These are phyloP conservation scores for Fusarium chlamydosporum DNA, from an alignment of 2,329 filamentous ascomycete species.

Conservation along the genomic window DNA sequence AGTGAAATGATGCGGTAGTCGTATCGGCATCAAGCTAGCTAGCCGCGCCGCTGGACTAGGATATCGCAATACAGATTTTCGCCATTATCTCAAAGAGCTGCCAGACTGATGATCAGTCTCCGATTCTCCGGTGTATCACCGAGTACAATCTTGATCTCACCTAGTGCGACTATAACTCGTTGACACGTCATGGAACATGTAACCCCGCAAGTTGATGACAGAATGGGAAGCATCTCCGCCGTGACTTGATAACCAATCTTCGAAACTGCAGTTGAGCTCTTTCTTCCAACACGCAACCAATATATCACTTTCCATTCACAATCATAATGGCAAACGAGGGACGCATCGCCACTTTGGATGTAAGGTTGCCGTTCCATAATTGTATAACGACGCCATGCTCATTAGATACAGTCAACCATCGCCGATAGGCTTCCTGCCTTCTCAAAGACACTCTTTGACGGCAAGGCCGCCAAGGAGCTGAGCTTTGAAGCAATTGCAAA, in stretches of 20 bases:
- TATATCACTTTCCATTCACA: slow-evolving; percentile 11
- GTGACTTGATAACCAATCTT: slow-evolving; percentile 22
- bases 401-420: slow-evolving; percentile 70
- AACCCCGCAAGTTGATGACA: slow-evolving; percentile 47
- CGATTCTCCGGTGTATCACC: slow-evolving; percentile 52
- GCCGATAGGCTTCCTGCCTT: slow-evolving; percentile 78
- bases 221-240: slow-evolving; percentile 39
- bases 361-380: slow-evolving; percentile 44
- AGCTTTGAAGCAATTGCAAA: slow-evolving; percentile 84
- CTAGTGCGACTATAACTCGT: slow-evolving; percentile 24
- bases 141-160: slow-evolving; percentile 35
- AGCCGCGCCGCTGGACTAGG: neutral
- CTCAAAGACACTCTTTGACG: slow-evolving; percentile 76
- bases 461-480: slow-evolving; percentile 81
- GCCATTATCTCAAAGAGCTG: slow-evolving; percentile 15
- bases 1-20: slow-evolving; percentile 1
- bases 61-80: slow-evolving; percentile 7
- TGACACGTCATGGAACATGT: slow-evolving; percentile 42
- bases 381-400: slow-evolving; percentile 11
- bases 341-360: slow-evolving; percentile 56
- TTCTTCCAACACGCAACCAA: slow-evolving; percentile 21
- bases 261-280: neutral
- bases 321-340: slow-evolving; percentile 48
- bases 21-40: slow-evolving; percentile 4
- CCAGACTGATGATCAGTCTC: slow-evolving; percentile 26